Percentiles rank a stretch among this genome's conserved stretches.
Evolutionary conservation across 805 yeast genomes (phyloP).

Genomic region (Ogataea nitratoaversa): DNA sequence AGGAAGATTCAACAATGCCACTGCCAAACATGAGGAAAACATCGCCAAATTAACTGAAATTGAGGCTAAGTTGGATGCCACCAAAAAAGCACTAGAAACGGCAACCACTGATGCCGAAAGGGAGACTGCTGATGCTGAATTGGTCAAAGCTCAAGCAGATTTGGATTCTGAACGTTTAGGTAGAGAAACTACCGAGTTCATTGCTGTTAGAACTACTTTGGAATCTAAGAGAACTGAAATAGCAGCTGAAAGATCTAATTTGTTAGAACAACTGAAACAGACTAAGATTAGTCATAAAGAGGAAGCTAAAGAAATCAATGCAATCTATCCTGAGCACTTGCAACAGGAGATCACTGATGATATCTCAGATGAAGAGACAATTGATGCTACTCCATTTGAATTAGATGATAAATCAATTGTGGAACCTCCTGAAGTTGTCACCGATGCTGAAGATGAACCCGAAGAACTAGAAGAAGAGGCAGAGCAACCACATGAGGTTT

Average conservation of each 20-base stretch:
- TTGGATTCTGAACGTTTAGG: conserved; percentile 27
- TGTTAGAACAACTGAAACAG: conserved; percentile 34
- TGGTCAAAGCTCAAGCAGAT: conserved; percentile 21
- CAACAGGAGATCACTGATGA: conserved; percentile 29
- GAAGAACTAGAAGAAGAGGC: conserved; percentile 27
- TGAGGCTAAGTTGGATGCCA: conserved; percentile 36
- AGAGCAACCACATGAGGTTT: no score
- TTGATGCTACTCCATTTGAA: conserved; percentile 26
- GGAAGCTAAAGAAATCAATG: conserved; percentile 45
- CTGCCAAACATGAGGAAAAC: conserved; percentile 39
- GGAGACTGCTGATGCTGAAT: conserved; percentile 24
- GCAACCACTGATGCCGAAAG: conserved; percentile 28
- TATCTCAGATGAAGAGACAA: conserved; percentile 24
- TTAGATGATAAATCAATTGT: conserved; percentile 22
- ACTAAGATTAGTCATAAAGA: conserved; percentile 33
- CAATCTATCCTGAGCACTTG: conserved; percentile 50
- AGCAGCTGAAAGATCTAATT: conserved; percentile 35
- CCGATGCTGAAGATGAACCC: conserved; percentile 20
- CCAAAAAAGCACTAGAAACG: conserved; percentile 35
- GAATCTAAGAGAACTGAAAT: conserved; percentile 40
- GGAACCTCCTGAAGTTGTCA: conserved; percentile 27
- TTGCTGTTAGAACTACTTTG: conserved; percentile 33
- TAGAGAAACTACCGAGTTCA: conserved; percentile 26
- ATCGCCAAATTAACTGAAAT: conserved; percentile 41
- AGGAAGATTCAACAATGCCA: conserved; percentile 40